A percentile compares a stretch with the other conserved stretches of the same genome.
Conservation (phyloP, 2,329 filamentous ascomycete species). For the Eutypella sp. region DNA sequence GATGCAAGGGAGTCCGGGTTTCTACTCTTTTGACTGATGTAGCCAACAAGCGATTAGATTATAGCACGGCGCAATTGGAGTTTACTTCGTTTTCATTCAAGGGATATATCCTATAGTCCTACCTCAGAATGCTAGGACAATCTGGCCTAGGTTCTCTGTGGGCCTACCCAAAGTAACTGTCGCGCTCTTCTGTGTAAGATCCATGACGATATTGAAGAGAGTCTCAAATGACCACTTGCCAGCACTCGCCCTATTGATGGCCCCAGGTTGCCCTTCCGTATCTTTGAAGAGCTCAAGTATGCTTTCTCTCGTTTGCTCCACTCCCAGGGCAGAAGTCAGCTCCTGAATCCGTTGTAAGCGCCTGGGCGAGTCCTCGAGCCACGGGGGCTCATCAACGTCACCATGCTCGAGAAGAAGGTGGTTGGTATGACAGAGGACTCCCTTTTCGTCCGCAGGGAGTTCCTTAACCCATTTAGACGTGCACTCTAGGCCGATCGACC, state of each 20-base stretch:
- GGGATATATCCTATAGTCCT: neutral
- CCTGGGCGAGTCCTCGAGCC: conserved; percentile 24
- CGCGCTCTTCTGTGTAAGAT: conserved; percentile 20
- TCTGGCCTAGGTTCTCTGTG: conserved; percentile 17
- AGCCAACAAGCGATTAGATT: neutral
- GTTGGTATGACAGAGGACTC: conserved; percentile 38
- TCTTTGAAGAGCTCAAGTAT: conserved; percentile 24
- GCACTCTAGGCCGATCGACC: conserved; percentile 42
- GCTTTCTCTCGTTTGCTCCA: conserved; percentile 9
- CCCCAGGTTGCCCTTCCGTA: conserved; percentile 21
- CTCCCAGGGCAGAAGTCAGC: conserved; percentile 12
- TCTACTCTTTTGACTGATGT: too few species aligned
- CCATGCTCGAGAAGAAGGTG: conserved; percentile 32
- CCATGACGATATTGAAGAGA: conserved; percentile 29
- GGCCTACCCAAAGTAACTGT: conserved; percentile 26
- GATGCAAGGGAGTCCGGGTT: too few species aligned
- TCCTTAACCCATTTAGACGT: conserved; percentile 25
- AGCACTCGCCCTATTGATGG: conserved; percentile 24
- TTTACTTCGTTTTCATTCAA: too few species aligned
- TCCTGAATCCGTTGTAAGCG: conserved; percentile 21
- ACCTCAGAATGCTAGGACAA: conserved; percentile 16
- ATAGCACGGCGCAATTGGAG: neutral
- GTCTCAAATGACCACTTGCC: conserved; percentile 19
- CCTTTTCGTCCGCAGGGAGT: conserved; percentile 20
- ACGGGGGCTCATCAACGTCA: conserved; percentile 24